These are phyloP conservation scores for Punica granatum DNA, from an alignment of 345 rosid species.

Conservation along the genomic window DNA sequence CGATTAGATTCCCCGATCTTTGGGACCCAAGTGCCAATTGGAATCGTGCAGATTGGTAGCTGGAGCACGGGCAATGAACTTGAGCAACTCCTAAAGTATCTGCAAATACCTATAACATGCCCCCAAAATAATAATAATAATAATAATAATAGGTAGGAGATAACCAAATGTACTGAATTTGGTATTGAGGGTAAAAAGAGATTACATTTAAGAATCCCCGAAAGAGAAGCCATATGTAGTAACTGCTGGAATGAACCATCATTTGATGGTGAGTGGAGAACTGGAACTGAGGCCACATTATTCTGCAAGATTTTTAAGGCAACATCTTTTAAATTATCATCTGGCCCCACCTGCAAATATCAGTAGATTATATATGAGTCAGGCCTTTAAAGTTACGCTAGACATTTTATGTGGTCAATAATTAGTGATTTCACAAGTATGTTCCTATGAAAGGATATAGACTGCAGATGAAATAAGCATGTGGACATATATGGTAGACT, in stretches of 20 bases:
- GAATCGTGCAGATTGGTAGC: conserved; percentile 70
- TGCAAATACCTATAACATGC: conserved; percentile 67
- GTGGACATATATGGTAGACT: not conserved
- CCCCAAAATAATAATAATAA: not conserved
- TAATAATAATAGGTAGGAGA: not conserved
- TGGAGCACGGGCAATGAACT: conserved; percentile 86
- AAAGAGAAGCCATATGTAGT: conserved; percentile 87
- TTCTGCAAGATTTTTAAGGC: conserved; percentile 73
- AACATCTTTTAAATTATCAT: conserved; percentile 77
- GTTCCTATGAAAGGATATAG: not conserved
- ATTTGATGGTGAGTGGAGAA: conserved; percentile 40
- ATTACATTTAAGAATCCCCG: conserved; percentile 90
- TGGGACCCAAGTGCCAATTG: conserved; percentile 89
- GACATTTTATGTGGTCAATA: not conserved
- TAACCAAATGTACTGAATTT: not conserved
- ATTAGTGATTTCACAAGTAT: not conserved
- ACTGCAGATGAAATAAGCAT: not conserved
- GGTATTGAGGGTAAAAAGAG: not conserved
- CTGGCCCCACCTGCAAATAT: conserved; percentile 72
- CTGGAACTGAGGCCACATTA: conserved; percentile 71
- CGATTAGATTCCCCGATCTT: conserved; percentile 66
- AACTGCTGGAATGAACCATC: conserved; percentile 64
- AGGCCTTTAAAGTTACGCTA: not conserved
- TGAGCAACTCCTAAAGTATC: conserved; percentile 81
- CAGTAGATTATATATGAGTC: not conserved